Percentiles rank a stretch among this genome's conserved stretches.
Conservation (phyloP, 2,329 filamentous ascomycete species). For the Calonectria pteridis region DNA sequence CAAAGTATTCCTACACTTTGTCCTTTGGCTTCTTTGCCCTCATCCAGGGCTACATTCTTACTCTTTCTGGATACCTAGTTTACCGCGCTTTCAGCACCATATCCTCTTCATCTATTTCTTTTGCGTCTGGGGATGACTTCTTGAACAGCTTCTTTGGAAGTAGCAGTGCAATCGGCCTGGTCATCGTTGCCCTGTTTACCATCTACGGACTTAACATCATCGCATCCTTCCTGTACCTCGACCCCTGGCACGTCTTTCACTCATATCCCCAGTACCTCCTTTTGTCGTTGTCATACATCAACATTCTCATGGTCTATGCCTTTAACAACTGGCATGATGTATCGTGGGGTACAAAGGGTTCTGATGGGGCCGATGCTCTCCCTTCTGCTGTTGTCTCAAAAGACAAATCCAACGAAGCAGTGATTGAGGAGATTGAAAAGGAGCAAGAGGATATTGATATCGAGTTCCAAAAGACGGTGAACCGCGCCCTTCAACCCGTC, state of each 20-base stretch:
- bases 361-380: not conserved
- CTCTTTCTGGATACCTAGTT: not conserved
- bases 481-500: not conserved
- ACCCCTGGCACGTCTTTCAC: not conserved
- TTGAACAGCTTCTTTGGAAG: not conserved
- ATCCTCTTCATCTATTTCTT: not conserved
- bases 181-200: not conserved
- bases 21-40: slow-evolving; percentile 1
- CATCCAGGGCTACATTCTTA: not conserved
- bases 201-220: slow-evolving; percentile 1
- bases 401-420: not conserved
- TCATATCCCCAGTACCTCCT: not conserved
- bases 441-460: slow-evolving; percentile 1
- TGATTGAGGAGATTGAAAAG: not conserved
- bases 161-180: not conserved
- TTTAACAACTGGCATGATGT: slow-evolving; percentile 6
- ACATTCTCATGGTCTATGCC: slow-evolving; percentile 5
- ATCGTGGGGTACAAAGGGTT: not conserved
- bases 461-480: slow-evolving; percentile 1
- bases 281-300: not conserved
- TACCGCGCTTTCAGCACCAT: not conserved
- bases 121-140: not conserved
- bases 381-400: not conserved
- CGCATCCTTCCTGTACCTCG: slow-evolving; percentile 1
- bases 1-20: not conserved